Conservation (phyloP, 2,329 filamentous ascomycete genomes). For the Botrytis galanthina region DNA sequence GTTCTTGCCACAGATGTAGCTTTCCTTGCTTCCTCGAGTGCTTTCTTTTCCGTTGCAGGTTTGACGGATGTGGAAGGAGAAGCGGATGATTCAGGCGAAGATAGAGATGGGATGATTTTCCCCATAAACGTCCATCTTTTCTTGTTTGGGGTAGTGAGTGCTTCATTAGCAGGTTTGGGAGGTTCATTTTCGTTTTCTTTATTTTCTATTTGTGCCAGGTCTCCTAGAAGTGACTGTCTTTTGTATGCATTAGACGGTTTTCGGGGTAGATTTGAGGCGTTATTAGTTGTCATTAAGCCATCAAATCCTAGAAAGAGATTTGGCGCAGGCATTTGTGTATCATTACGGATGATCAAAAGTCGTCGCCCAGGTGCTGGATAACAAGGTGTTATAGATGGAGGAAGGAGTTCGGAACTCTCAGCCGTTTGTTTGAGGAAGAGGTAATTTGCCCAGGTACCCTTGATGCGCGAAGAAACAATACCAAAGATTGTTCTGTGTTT, state of each 20-base stretch:
- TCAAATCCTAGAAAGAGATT: conserved; percentile 61
- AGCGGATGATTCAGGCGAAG: conserved; percentile 18
- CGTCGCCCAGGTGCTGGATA: conserved; percentile 66
- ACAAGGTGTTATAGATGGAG: conserved; percentile 62
- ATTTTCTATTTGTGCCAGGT: conserved; percentile 24
- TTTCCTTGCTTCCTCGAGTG: conserved; percentile 50
- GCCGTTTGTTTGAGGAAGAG: conserved; percentile 57
- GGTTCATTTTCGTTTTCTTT: conserved; percentile 21
- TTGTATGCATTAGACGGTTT: conserved; percentile 31
- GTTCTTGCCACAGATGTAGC: conserved; percentile 49
- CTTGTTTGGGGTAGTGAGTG: conserved; percentile 42
- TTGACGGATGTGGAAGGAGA: conserved; percentile 18
- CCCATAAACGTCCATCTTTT: conserved; percentile 63
- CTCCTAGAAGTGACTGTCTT: conserved; percentile 32
- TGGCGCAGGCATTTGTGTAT: conserved; percentile 43
- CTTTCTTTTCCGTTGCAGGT: conserved; percentile 41
- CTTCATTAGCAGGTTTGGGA: conserved; percentile 27
- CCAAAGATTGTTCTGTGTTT: conserved; percentile 55
- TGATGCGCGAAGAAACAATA: conserved; percentile 55
- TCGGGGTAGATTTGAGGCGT: conserved; percentile 17
- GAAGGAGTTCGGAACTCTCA: conserved; percentile 47
- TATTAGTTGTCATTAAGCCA: conserved; percentile 43
- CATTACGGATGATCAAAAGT: conserved; percentile 68
- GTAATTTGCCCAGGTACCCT: conserved; percentile 62
- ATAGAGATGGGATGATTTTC: conserved; percentile 56